Base-by-base conservation (phyloP, 805 yeast genomes). In the Lipomyces spencermartinsiae region DNA sequence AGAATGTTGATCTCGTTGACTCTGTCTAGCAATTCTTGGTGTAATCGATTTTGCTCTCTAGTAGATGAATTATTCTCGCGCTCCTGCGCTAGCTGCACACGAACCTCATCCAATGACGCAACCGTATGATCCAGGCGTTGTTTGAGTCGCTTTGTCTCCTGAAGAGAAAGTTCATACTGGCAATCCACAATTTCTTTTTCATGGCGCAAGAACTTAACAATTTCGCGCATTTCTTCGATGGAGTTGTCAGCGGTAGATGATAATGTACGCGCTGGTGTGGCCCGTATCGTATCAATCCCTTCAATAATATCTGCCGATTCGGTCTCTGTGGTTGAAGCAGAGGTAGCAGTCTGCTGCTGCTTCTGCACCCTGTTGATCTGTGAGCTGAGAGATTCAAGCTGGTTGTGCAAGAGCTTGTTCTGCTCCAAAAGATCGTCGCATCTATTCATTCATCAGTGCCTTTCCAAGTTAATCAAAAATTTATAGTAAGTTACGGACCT, bases 101-200 rank as follows among this genome's bases (percentile, higher is more conserved):
- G 83, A 0, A 84, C 77, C n/a, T 81, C 83, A 57, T 81, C 84
- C 16, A 91, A 77, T 69, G 89, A 90, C 57, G 83, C 74, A 35
- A 79, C 81, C 1, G 83, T 77, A 62, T 81, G 78, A 1, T 81
- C 81, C 55, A 89, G 79, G 51, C 83, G 83, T 67, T 85, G 86
- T 69, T 85, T 83, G 35, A 87, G 78, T 51, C 85, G 80, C 49
- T 80, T 81, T 65, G 83, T 83, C 72, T 90, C 95, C 66, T 87
- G 85, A 10, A 78, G 76, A 2, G 84, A 77, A 51, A 81, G 79
- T 58, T 85, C 86, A 37, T 87, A 79, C 73, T 88, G 90, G 8
- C 87, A 83, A 59, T 87, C 89, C 0, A 88, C 82, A 4, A 88
- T 81, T 70, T 92, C 97, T 74, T 89, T 90, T 72, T 91, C 96